Percentiles rank a stretch among this genome's conserved stretches.
These are phyloP conservation scores for Fusarium miscanthi DNA, from an alignment of 2,329 filamentous ascomycete genomes.

Conservation along the genomic window DNA sequence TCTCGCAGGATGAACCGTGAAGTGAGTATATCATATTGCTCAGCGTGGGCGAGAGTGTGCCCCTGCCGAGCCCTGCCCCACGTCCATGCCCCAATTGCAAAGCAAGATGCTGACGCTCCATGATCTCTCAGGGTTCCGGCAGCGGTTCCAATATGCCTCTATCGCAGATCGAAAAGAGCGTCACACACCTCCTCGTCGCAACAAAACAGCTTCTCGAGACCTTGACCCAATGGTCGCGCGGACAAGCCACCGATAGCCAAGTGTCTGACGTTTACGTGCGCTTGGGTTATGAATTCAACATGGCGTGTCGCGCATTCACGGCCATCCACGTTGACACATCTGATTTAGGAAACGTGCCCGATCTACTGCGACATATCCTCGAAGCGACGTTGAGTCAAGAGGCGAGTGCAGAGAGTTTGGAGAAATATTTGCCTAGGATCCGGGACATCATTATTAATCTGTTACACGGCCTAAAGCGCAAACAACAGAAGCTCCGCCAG, in stretches of 20 bases:
- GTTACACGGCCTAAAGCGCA: constrained; percentile 94
- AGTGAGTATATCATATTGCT: constrained; percentile 42
- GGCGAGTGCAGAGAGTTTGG: constrained; percentile 91
- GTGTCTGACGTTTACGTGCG: constrained; percentile 99
- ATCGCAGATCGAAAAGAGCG: constrained; percentile 98
- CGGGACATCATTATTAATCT: constrained; percentile 99
- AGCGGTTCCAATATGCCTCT: constrained; percentile 76
- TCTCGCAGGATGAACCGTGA: constrained; percentile 50
- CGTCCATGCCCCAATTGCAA: constrained; percentile 28
- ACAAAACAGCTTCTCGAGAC: constrained; percentile 98
- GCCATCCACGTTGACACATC: constrained; percentile 96
- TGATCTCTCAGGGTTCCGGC: constrained; percentile 58
- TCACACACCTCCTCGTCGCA: constrained; percentile 95
- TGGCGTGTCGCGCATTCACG: constrained; percentile 95
- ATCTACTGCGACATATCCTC: constrained; percentile 87
- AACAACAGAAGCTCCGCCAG: constrained; percentile 86
- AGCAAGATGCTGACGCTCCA: constrained; percentile 39
- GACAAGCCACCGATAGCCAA: constrained; percentile 89
- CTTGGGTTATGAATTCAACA: constrained; percentile 98
- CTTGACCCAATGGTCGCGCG: constrained; percentile 95
- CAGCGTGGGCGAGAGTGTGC: constrained; percentile 18
- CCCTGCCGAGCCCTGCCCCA: constrained; percentile 39
- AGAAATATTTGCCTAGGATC: constrained; percentile 92
- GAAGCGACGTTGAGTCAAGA: constrained; percentile 97
- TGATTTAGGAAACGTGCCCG: constrained; percentile 94